These are phyloP conservation scores for Eurotiales sp. DNA, from an alignment of 2,329 filamentous ascomycete genomes.

Conservation along the genomic window DNA sequence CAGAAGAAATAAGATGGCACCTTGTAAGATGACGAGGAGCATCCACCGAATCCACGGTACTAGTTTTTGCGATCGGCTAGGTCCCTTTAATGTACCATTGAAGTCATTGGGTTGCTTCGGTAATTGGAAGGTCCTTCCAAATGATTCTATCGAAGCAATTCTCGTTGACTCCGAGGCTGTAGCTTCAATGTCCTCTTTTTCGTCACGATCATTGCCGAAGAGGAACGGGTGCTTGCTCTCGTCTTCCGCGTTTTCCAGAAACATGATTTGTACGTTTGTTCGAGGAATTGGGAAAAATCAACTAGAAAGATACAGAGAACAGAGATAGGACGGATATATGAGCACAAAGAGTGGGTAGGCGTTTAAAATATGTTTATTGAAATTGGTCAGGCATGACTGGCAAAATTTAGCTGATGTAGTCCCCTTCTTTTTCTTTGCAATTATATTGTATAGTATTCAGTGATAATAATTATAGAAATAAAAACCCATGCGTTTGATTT, in stretches of 20 bases:
- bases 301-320: neutral
- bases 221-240: neutral
- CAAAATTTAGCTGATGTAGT: too few relatives aligned
- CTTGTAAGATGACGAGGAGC: slow-evolving; percentile 1
- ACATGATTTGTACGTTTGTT: neutral
- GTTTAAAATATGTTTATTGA: too few relatives aligned
- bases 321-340: too few relatives aligned
- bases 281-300: neutral
- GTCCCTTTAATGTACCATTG: too few relatives aligned
- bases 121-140: slow-evolving; percentile 1
- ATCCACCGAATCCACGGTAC: slow-evolving; percentile 1
- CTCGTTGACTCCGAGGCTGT: neutral
- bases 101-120: neutral
- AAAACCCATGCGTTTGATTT: too few relatives aligned
- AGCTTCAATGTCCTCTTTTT: slow-evolving; percentile 1
- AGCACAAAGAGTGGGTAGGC: too few relatives aligned
- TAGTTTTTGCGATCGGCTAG: neutral
- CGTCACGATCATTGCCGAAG: neutral
- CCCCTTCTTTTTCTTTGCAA: too few relatives aligned
- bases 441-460: too few relatives aligned
- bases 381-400: too few relatives aligned
- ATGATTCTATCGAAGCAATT: slow-evolving; percentile 4
- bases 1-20: neutral
- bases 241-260: neutral
- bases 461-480: too few relatives aligned